These are phyloP conservation scores for Vigna hirtella DNA, from an alignment of 306 rosid species.

Conservation along the genomic window DNA sequence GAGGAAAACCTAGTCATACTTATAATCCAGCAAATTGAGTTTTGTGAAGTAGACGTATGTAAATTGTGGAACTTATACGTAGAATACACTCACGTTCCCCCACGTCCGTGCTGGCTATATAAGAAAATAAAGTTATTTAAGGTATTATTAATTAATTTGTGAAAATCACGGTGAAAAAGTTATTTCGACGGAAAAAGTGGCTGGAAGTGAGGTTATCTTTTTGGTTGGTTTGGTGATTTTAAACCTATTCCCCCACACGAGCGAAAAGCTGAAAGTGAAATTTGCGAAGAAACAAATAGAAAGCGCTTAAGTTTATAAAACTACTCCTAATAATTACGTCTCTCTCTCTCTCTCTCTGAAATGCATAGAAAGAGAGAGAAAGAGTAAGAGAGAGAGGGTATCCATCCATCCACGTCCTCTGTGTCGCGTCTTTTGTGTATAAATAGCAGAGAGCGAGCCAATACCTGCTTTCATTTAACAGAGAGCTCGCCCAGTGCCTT, in stretches of 20 bases:
- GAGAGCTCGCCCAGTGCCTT: constrained; percentile 5
- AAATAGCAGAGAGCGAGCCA: constrained; percentile 48
- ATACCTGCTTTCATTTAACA: constrained; percentile 28
- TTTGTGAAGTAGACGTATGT: too few species aligned
- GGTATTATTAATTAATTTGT: too few species aligned
- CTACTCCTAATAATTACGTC: too few species aligned
- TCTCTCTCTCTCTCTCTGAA: too few species aligned
- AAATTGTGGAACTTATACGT: too few species aligned
- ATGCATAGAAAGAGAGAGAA: neutral
- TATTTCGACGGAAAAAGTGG: neutral
- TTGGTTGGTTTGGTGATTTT: neutral
- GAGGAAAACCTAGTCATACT: too few species aligned
- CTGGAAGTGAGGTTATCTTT: neutral
- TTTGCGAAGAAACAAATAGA: neutral
- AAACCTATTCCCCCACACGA: constrained; percentile 20
- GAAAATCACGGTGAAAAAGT: neutral
- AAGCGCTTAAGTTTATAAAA: neutral
- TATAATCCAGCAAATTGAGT: too few species aligned
- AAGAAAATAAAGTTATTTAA: too few species aligned
- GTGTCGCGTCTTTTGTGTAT: constrained; percentile 46
- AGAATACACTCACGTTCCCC: too few species aligned
- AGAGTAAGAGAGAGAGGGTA: constrained; percentile 29
- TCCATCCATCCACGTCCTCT: constrained; percentile 18
- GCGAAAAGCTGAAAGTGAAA: constrained; percentile 41
- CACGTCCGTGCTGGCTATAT: too few species aligned